Evolutionary conservation across 352 stramenopile species (phyloP).

Genomic region (Pythium volutum): DNA sequence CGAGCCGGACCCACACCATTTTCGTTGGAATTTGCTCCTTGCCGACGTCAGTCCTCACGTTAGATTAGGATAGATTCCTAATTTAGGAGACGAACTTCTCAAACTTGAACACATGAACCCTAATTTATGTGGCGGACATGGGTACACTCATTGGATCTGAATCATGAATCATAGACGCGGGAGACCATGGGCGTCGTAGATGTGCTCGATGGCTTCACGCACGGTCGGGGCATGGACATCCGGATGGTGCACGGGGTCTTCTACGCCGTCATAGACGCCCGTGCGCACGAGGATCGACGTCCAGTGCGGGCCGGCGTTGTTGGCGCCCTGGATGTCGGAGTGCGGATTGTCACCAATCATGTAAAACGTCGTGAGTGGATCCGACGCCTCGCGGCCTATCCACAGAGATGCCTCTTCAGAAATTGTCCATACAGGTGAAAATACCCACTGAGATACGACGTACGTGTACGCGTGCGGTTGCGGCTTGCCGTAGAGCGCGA

Average conservation of each 20-base stretch:
- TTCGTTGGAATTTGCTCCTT: not conserved
- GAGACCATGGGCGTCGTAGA: conserved; percentile 58
- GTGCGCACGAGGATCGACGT: conserved; percentile 81
- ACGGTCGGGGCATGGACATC: conserved; percentile 59
- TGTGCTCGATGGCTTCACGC: conserved; percentile 64
- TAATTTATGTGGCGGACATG: too few relatives aligned
- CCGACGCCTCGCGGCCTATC: conserved; percentile 36
- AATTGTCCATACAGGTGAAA: too few relatives aligned
- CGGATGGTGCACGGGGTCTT: conserved; percentile 48
- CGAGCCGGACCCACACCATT: not conserved
- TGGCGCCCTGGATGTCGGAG: conserved; percentile 86
- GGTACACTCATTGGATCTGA: not conserved
- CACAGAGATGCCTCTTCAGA: too few relatives aligned
- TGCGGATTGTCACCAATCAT: conserved; percentile 88
- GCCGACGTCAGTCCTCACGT: not conserved
- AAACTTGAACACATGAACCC: too few relatives aligned
- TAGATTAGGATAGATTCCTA: too few relatives aligned
- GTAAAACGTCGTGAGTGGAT: conserved; percentile 62
- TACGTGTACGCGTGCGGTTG: conserved; percentile 80
- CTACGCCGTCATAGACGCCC: conserved; percentile 67
- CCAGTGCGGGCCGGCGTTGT: conserved; percentile 80
- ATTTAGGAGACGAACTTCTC: too few relatives aligned
- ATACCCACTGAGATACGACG: too few relatives aligned
- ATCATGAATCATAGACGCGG: not conserved
- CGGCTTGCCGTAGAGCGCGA: conserved; percentile 83